phyloP scores from a whole-genome alignment of 129 eudicot genomes.

The Helichrysum umbraculigerum region DNA sequence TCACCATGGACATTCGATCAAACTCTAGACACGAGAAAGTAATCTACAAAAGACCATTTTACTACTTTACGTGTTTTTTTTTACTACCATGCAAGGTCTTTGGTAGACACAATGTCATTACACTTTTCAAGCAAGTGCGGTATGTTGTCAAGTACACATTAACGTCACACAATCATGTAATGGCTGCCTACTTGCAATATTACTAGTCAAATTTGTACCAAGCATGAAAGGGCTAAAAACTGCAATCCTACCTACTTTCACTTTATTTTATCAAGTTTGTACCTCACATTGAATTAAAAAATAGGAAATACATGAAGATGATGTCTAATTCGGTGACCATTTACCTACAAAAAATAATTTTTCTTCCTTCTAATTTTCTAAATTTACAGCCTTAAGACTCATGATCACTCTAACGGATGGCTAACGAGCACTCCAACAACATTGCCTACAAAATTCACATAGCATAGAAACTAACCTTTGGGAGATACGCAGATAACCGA shows the following conservation, averaged over 20 bases:
- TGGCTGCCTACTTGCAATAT: not conserved
- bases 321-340: not conserved
- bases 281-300: not conserved
- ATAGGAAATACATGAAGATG: not conserved
- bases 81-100: not conserved
- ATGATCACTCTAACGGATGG: not conserved
- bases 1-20: not conserved
- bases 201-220: not conserved
- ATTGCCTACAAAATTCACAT: not conserved
- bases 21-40: not conserved
- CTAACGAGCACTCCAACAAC: not conserved
- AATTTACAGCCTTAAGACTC: not conserved
- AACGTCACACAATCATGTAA: not conserved
- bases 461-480: conserved; percentile 51
- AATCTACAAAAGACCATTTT: not conserved
- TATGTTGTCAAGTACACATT: not conserved
- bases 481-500: conserved; percentile 43
- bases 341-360: not conserved
- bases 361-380: not conserved
- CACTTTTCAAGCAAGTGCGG: not conserved
- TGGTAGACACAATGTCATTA: not conserved
- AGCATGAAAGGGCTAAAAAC: not conserved
- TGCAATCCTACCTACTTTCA: not conserved
- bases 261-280: not conserved
- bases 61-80: not conserved